Percentiles rank a stretch among this genome's conserved stretches.
Evolutionary conservation across 106 monocot species (phyloP).

Genomic region (Dioscorea zingiberensis): DNA sequence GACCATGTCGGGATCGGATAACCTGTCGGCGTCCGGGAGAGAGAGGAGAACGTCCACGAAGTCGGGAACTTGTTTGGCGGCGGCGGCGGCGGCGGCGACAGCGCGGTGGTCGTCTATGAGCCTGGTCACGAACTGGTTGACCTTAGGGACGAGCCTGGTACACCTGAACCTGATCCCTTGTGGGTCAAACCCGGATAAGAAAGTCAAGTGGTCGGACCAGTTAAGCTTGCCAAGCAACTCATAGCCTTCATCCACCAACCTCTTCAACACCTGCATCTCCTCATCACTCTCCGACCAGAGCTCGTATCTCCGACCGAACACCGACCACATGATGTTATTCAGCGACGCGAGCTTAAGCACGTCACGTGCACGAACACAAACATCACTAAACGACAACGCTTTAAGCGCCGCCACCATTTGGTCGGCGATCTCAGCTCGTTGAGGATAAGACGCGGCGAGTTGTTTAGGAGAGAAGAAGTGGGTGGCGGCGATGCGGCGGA

Average conservation of each 20-base stretch:
- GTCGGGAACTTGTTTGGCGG: not conserved
- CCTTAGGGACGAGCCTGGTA: conserved; percentile 31
- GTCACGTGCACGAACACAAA: conserved; percentile 8
- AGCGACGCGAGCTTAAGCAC: conserved; percentile 41
- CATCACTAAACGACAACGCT: not conserved
- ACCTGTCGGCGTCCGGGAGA: conserved; percentile 27
- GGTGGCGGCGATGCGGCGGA: conserved; percentile 42
- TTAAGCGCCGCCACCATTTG: conserved; percentile 23
- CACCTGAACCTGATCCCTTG: conserved; percentile 40
- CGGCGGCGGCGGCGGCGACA: too few species aligned
- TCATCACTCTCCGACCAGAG: not conserved
- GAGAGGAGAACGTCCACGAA: conserved; percentile 65
- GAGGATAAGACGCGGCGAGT: conserved; percentile 10
- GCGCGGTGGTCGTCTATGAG: conserved; percentile 55
- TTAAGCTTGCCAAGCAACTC: conserved; percentile 45
- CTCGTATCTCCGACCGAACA: conserved; percentile 52
- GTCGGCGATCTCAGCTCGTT: conserved; percentile 24
- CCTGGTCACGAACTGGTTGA: conserved; percentile 39
- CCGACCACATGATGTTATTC: conserved; percentile 52
- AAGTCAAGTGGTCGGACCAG: conserved; percentile 53
- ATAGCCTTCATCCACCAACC: conserved; percentile 61
- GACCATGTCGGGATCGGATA: conserved; percentile 56
- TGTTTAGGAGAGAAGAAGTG: conserved; percentile 54
- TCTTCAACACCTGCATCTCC: conserved; percentile 25
- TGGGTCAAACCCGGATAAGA: conserved; percentile 32